Base-by-base conservation (phyloP, 768 basidiomycete species). In the Lepiota venenata region DNA sequence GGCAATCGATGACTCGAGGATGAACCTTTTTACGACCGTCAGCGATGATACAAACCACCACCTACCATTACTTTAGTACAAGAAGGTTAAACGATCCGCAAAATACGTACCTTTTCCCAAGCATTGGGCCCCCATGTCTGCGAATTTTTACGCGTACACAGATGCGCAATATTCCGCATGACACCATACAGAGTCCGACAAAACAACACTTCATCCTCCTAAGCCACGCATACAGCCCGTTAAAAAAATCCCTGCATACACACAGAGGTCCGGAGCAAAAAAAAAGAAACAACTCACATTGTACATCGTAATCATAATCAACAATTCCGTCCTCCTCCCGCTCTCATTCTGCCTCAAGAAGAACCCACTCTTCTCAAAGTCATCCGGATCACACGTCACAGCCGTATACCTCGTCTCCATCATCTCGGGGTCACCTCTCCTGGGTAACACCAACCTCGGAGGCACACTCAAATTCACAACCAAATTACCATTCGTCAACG, bases 281-380 rank as follows among this genome's bases (percentile, higher is more conserved):
- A n/a, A 29, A 32, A n/a, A 56, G 15, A n/a, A 29, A 47, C 20
- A 32, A 59, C 62, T 53, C 68, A 96, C 95, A 67, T 97, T 97
- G 66, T 88, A 97, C 93, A 97, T 93, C 20, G 94, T 98, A 62
- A 98, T 89, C 55, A 93, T 91, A 65, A 98, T 88, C 72, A 96
- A 90, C 51, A 98, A 67, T 64, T 98, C 95, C 11, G 93, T 97
- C 52, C 86, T 80, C 50, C 93, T 78, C 27, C 85, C 83, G 57
- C 71, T 81, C 63, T 90, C 81, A 64, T 88, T 88, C 66, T 97
- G 95, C 47, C 94, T 78, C 27, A 98, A 76, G 56, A 86, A 89
- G 68, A 91, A 95, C 10, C 90, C 87, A 44, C 83, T 83, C 64
- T 78, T 81, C 69, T 90, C 85, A 64, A 95, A 97, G 32, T 95